Evolutionary conservation across 2,329 filamentous ascomycete genomes (phyloP), one percentile per base, ranked within the genome.

Genomic region (Curvularia eragrostidis): DNA sequence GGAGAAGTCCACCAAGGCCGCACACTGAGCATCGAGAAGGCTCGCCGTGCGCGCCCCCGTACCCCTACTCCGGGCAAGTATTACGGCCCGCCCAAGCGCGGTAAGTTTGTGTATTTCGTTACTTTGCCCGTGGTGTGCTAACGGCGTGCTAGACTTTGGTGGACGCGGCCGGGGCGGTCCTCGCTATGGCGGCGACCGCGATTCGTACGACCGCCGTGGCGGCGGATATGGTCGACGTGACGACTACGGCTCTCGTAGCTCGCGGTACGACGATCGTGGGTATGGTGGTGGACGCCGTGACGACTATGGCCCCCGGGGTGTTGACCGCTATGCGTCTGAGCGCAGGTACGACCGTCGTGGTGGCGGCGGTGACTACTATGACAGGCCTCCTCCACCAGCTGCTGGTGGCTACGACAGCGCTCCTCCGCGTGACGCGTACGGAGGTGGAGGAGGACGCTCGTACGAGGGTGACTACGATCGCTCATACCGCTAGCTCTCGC

Each of bases 11-110:
- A 97, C 66, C 94, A 99, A 75, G 95, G 95, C 61, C 91, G 95
- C 70, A 97, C 93, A 61, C 82, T 99, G 72, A 97, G 93, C 85
- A 98, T 99, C 67, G 95, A 99, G 84, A 99, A 98, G 86, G 95
- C 95, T 73, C 93, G 95, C 73, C 93, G 95, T 79, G 91, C 91
- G 76, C 91, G 93, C 67, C 95, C 95, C 71, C 91, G 95, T 74
- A 98, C 94, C 56, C 95, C 95, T 34, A 99, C 95, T 56, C 95
- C 95, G 48, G 95, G 95, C 82, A 98, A 98, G 83, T 99, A 99
- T 85, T 98, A 97, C 75, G 95, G 95, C 51, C 95, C 95, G 62
- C 95, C 95, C 64, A 99, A 99, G 88, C 87, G 95, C 84, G 93
- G 93, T 95, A 82, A 83, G 90, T 67, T 6, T 15, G 8, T 36